Conservation (phyloP, 2,329 filamentous ascomycete species). For the Sphaerulina vaccinii region DNA sequence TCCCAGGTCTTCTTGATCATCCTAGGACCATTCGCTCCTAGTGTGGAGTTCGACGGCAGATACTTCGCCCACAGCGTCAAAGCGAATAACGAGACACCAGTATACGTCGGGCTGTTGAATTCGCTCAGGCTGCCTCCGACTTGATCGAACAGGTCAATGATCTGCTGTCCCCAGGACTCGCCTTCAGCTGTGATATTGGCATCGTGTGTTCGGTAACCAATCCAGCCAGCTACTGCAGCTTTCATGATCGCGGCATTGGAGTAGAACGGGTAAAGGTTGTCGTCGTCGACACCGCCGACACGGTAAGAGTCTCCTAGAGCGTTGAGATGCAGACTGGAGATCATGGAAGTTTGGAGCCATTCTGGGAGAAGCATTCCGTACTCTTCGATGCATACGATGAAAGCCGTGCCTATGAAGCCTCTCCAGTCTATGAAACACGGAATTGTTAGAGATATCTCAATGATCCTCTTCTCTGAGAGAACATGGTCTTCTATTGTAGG, state of each 20-base stretch:
- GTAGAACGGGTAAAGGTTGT: conserved; percentile 63
- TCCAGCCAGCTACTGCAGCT: conserved; percentile 61
- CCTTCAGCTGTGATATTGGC: conserved; percentile 59
- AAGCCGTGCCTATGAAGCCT: conserved; percentile 60
- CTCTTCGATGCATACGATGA: conserved; percentile 61
- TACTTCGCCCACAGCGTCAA: conserved; percentile 62
- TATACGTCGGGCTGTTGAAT: conserved; percentile 64
- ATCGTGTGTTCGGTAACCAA: conserved; percentile 54
- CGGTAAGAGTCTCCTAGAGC: conserved; percentile 62
- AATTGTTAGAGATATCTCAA: background rate
- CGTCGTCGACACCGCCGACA: conserved; percentile 58
- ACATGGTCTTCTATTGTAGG: background rate
- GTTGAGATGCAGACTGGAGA: conserved; percentile 55
- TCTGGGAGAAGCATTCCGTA: conserved; percentile 51
- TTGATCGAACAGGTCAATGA: conserved; percentile 57
- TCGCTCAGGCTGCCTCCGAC: conserved; percentile 58
- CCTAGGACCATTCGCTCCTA: conserved; percentile 51
- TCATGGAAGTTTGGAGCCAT: conserved; percentile 46
- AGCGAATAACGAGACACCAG: conserved; percentile 60
- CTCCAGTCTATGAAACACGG: conserved; percentile 58
- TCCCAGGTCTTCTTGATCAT: conserved; percentile 58
- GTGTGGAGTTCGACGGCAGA: conserved; percentile 53
- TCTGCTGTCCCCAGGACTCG: conserved; percentile 55
- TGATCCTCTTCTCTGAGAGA: background rate
- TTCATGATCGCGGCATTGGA: conserved; percentile 63